Percentiles rank a stretch among this genome's conserved stretches.
Evolutionary conservation across 176 grass and related monocot species (phyloP).

Genomic region (Raddia guianensis): DNA sequence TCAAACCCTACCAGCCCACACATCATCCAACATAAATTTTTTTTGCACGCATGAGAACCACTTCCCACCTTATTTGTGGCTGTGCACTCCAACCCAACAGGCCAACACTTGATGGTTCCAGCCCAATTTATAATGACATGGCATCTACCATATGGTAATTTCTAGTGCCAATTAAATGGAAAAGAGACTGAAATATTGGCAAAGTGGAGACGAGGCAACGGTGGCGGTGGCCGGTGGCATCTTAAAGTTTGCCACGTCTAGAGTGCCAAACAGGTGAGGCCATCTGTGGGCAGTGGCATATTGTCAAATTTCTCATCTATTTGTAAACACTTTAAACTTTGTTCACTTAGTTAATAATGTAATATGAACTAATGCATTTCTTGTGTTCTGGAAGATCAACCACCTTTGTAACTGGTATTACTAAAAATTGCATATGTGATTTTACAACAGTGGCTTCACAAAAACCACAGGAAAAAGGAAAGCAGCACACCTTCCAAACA

Average conservation of each 20-base stretch:
- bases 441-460: constrained; percentile 8
- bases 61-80: not conserved
- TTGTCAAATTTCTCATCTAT: too few relatives aligned
- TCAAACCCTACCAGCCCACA: not conserved
- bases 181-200: too few relatives aligned
- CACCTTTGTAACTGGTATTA: not conserved
- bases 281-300: too few relatives aligned
- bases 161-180: too few relatives aligned
- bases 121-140: not conserved
- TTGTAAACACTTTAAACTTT: not conserved
- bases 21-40: not conserved
- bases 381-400: not conserved
- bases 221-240: too few relatives aligned
- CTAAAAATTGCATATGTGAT: not conserved
- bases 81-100: not conserved
- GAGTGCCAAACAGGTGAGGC: too few relatives aligned
- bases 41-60: not conserved
- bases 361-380: not conserved
- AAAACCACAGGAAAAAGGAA: not conserved
- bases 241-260: too few relatives aligned
- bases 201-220: too few relatives aligned
- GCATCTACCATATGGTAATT: not conserved
- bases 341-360: not conserved
- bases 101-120: not conserved
- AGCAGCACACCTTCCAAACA: constrained; percentile 75